A percentile compares a stretch with the other conserved stretches of the same genome.
Evolutionary conservation across 2,329 filamentous ascomycete species (phyloP).

Genomic region (Stagonosporopsis vannaccii): DNA sequence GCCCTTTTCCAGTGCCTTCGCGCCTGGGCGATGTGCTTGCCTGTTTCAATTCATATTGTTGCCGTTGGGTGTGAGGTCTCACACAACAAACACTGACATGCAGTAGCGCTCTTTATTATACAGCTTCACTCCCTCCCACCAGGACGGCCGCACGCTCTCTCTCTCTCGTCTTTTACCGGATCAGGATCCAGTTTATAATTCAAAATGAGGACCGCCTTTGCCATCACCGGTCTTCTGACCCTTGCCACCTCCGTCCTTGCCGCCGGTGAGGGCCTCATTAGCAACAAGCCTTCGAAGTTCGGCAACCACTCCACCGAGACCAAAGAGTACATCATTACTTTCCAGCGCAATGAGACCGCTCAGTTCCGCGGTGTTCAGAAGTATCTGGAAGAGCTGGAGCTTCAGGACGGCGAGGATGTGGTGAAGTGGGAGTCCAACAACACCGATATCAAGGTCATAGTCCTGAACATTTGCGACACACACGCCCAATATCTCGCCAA

Average conservation of each 20-base stretch:
- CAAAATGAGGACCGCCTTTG: conserved; percentile 43
- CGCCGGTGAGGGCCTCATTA: conserved; percentile 37
- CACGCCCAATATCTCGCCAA: conserved; percentile 49
- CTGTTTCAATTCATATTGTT: conserved; percentile 19
- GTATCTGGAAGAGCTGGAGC: conserved; percentile 31
- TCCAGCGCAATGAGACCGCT: conserved; percentile 28
- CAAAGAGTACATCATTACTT: conserved; percentile 39
- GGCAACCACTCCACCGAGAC: conserved; percentile 41
- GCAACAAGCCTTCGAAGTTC: conserved; percentile 23
- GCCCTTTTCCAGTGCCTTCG: conserved; percentile 18
- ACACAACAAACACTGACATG: conserved; percentile 19
- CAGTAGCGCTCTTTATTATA: conserved; percentile 18
- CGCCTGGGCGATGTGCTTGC: conserved; percentile 21
- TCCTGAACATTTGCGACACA: conserved; percentile 51
- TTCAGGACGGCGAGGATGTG: conserved; percentile 42
- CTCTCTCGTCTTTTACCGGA: conserved; percentile 23
- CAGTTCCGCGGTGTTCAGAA: conserved; percentile 3
- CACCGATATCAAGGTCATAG: conserved; percentile 49
- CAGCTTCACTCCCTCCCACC: conserved; percentile 10
- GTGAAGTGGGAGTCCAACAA: conserved; percentile 50
- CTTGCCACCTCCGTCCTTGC: conserved; percentile 30
- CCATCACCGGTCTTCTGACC: conserved; percentile 40
- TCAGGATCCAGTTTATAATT: conserved; percentile 34
- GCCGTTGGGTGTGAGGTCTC: conserved; percentile 19
- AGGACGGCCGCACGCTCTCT: conserved; percentile 17